phyloP scores from a whole-genome alignment of 2,329 filamentous ascomycete species.

The Phyllosticta citrichinensis region DNA sequence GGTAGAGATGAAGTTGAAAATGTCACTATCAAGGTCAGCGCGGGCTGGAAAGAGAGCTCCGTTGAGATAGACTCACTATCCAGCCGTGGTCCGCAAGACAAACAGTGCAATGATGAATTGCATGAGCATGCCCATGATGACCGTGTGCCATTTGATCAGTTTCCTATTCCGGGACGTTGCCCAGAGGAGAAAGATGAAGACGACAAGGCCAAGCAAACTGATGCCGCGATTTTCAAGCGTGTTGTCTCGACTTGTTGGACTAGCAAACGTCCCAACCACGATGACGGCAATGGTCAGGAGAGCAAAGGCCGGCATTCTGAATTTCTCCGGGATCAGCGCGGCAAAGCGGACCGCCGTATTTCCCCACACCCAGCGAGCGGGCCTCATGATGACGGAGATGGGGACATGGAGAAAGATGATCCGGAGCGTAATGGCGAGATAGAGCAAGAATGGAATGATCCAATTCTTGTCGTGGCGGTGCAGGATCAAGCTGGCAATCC shows the following conservation, averaged over 20 bases:
- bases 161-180: slow-evolving; percentile 60
- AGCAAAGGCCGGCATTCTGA: slow-evolving; percentile 55
- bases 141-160: slow-evolving; percentile 39
- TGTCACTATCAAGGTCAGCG: slow-evolving; percentile 44
- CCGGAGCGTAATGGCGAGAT: slow-evolving; percentile 63
- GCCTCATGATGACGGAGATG: slow-evolving; percentile 53
- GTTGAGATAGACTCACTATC: slow-evolving; percentile 35
- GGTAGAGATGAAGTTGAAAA: slow-evolving; percentile 78
- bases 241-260: slow-evolving; percentile 62
- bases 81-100: slow-evolving; percentile 68
- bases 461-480: slow-evolving; percentile 67
- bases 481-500: slow-evolving; percentile 63
- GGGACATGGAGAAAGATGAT: slow-evolving; percentile 66
- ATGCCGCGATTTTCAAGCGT: slow-evolving; percentile 70
- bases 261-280: slow-evolving; percentile 67
- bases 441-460: slow-evolving; percentile 76
- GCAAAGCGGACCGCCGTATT: slow-evolving; percentile 51
- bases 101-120: slow-evolving; percentile 87
- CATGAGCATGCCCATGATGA: slow-evolving; percentile 78
- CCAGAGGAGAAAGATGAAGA: slow-evolving; percentile 61
- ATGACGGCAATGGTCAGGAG: slow-evolving; percentile 57
- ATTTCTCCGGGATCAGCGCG: slow-evolving; percentile 54
- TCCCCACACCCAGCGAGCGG: slow-evolving; percentile 58
- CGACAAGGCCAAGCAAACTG: slow-evolving; percentile 65
- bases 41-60: no score